Percentiles rank a stretch among this genome's conserved stretches.
Evolutionary conservation across 805 yeast species (phyloP).

Genomic region (Saccharomycopsis schoenii): DNA sequence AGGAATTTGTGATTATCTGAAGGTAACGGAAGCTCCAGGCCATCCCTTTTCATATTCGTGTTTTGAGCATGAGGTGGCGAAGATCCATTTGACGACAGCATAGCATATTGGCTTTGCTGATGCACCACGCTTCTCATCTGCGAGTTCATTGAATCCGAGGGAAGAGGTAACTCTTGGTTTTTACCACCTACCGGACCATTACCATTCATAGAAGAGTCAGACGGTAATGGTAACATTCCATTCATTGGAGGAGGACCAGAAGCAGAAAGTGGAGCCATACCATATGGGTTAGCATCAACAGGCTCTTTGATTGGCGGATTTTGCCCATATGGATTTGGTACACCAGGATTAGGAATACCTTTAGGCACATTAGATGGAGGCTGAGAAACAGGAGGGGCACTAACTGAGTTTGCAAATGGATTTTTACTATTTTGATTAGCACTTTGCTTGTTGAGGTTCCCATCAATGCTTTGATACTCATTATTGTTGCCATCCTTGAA

Average conservation of each 20-base stretch:
- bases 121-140: neutral
- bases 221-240: neutral
- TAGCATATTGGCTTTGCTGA: neutral
- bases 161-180: slow-evolving; percentile 8
- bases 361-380: neutral
- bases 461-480: neutral
- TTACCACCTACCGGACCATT: slow-evolving; percentile 11
- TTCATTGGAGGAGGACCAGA: slow-evolving; percentile 1
- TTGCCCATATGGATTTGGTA: neutral
- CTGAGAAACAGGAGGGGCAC: neutral
- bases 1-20: slow-evolving; percentile 7
- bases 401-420: neutral
- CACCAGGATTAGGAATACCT: slow-evolving; percentile 1
- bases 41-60: neutral
- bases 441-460: neutral
- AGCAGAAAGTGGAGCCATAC: neutral
- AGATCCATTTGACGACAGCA: neutral
- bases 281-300: neutral
- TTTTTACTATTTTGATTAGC: neutral
- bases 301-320: neutral
- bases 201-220: neutral
- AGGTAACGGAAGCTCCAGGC: slow-evolving; percentile 9
- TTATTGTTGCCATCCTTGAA: slow-evolving; percentile 20
- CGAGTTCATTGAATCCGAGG: slow-evolving; percentile 2
- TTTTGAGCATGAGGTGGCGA: neutral